These are phyloP conservation scores for Xylaria sp. DNA, from an alignment of 2,329 filamentous ascomycete species.

Conservation along the genomic window DNA sequence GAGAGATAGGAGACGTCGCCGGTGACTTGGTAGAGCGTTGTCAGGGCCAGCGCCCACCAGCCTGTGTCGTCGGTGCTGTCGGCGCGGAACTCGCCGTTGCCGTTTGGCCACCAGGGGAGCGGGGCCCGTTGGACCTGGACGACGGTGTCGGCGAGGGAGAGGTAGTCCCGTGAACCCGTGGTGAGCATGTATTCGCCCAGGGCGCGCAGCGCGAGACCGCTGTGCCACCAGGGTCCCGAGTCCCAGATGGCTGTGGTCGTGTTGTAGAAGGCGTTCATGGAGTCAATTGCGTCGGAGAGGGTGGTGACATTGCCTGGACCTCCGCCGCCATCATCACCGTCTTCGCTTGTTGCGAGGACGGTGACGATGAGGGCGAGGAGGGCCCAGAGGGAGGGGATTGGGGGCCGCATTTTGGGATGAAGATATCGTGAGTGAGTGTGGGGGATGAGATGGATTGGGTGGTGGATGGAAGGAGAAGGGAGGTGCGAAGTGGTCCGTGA, in stretches of 20 bases:
- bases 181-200: conserved; percentile 35
- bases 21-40: conserved; percentile 44
- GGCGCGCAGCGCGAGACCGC: conserved; percentile 34
- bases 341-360: too few species aligned
- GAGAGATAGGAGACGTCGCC: conserved; percentile 40
- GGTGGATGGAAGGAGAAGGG: too few species aligned
- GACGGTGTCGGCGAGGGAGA: conserved; percentile 29
- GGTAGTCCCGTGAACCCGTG: conserved; percentile 30
- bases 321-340: neutral
- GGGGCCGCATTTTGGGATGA: too few species aligned
- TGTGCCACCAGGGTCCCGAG: conserved; percentile 36
- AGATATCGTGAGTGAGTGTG: too few species aligned
- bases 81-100: conserved; percentile 36
- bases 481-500: too few species aligned
- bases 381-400: too few species aligned
- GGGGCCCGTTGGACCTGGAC: conserved; percentile 33
- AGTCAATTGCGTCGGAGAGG: conserved; percentile 24
- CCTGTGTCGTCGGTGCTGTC: conserved; percentile 42
- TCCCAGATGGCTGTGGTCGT: conserved; percentile 34
- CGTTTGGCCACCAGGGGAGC: conserved; percentile 35
- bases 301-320: conserved; percentile 10
- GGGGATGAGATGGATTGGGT: too few species aligned
- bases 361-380: too few species aligned
- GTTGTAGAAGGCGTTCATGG: conserved; percentile 36
- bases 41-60: conserved; percentile 49